These are phyloP conservation scores for Pterula multifida DNA, from an alignment of 1,284 basidiomycete genomes.

Conservation along the genomic window DNA sequence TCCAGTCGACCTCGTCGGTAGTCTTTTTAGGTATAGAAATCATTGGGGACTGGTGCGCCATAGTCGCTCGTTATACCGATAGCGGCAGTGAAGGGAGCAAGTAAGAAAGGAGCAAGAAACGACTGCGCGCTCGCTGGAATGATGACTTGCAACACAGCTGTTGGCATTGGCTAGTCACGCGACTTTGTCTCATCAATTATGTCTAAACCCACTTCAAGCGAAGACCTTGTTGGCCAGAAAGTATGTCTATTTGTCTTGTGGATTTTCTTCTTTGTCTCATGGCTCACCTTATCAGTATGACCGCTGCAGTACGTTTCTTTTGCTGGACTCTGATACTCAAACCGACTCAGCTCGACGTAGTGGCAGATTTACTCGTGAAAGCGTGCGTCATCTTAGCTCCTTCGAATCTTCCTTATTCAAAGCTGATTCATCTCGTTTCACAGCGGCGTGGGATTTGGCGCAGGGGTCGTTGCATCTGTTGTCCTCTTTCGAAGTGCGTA, in stretches of 20 bases:
- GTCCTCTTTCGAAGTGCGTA: slow-evolving; percentile 89
- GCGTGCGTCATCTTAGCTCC: slow-evolving; percentile 38
- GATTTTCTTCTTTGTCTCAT: slow-evolving; percentile 4
- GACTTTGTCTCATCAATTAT: slow-evolving; percentile 20
- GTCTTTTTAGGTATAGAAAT: slow-evolving; percentile 70
- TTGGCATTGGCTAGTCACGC: slow-evolving; percentile 1
- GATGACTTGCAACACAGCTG: slow-evolving; percentile 2
- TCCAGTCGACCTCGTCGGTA: slow-evolving; percentile 87
- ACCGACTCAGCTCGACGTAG: slow-evolving; percentile 20
- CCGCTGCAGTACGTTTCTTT: slow-evolving; percentile 66
- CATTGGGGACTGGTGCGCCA: slow-evolving; percentile 72
- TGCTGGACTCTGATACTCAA: slow-evolving; percentile 4
- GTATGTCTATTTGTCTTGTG: slow-evolving; percentile 26
- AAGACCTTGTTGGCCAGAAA: slow-evolving; percentile 81
- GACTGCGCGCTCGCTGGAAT: not conserved
- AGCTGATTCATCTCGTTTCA: slow-evolving; percentile 22
- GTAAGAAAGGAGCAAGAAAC: not conserved
- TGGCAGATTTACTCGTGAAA: slow-evolving; percentile 72
- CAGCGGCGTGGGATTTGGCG: slow-evolving; percentile 91
- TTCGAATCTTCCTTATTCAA: not conserved
- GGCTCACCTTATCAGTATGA: slow-evolving; percentile 53
- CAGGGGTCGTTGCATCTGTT: slow-evolving; percentile 89
- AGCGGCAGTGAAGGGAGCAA: not conserved
- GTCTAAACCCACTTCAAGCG: slow-evolving; percentile 64
- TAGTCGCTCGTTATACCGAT: slow-evolving; percentile 14